Base-by-base conservation (phyloP, 1,284 basidiomycete genomes). In the Prillingera fragicola region DNA sequence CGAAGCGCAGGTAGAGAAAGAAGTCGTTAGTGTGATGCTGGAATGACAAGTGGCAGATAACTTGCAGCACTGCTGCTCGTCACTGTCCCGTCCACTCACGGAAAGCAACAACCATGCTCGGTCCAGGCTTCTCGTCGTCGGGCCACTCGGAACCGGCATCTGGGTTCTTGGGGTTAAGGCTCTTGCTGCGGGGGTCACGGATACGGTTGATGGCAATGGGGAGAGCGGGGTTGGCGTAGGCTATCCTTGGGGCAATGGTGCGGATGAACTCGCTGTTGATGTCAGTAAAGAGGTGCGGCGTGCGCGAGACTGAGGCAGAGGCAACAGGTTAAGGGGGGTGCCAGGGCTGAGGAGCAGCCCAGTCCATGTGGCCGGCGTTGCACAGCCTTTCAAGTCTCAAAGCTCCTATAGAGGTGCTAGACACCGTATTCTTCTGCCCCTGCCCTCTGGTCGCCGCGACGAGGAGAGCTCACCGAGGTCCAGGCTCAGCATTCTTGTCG, bases 161-260 rank as follows among this genome's bases (percentile, higher is more conserved):
- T 7, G 45, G 50, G n/a, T 26, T 28, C 18, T 59, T 48, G 8
- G 59, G 57, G 43, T 59, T 41, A 35, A 52, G 52, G 19, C 43
- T 38, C 35, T 56, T 56, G 19, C 43, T 19, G 29, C 60, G 47
- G n/a, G 58, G 57, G 48, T 60, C 58, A 8, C 40, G 49, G 45
- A 59, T 52, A 24, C 61, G 55, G 18, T 53, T 25, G 19, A 69
- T 46, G 19, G 33, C 36, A 37, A 69, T 49, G 10, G 56, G 56
- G 3, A 67, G 40, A 13, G 45, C 12, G 9, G 65, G 67, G 56
- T 69, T 67, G 35, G 56, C 51, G 46, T 65, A 69, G 8, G 67
- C 62, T 54, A 69, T 43, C 44, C 55, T 42, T 4, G 67, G 65
- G 1, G 58, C 62, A 39, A 60, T 55, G 8, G 43, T 48, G 28